Base-by-base conservation (phyloP, 495 filamentous ascomycete species). In the Neurospora africana region DNA sequence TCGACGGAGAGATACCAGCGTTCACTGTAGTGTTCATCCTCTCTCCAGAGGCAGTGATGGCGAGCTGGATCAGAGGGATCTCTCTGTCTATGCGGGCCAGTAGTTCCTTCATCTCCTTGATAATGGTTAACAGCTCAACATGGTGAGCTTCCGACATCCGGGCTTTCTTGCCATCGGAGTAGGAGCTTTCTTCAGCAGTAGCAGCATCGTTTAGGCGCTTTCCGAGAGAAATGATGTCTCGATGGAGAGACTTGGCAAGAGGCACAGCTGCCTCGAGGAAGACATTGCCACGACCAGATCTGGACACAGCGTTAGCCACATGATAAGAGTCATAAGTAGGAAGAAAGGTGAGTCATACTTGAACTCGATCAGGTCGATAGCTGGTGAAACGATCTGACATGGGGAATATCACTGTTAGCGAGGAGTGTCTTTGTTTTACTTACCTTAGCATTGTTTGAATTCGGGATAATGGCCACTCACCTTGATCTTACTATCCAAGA, bases 1-100 rank as follows among this genome's bases (percentile, higher is more conserved):
- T 87, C 9, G 95, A 97, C 6, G 95, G 93, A 10, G 96, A 98
- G 30, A 98, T 91, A 6, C 92, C 93, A 2, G 91, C 83, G 8
- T 92, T 92, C 53, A 97, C 83, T 40, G 86, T 89, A 0, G 93
- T 91, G 1, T 92, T 93, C 67, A 97, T 81, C 73, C 87, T 95
- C 30, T 93, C 93, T 0, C 96, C 96, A 5, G 96, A 98, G 7
- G 95, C 96, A 3, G 94, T 95, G 76, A 99, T 97, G 40, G 96
- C 97, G 23, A 99, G 86, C 74, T 93, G 97, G 79, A 99, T 93
- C 2, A 97, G 85, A 6, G 95, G 95, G 21, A 99, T 93, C 30
- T 94, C 92, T 79, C 97, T 91, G 78, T 99, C 96, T 69, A 99
- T 97, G 6, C 91, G 88, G 23, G 78, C 78, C 10, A 98, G 86